phyloP scores from a whole-genome alignment of 345 rosid species.

The Hypericum androsaemum region DNA sequence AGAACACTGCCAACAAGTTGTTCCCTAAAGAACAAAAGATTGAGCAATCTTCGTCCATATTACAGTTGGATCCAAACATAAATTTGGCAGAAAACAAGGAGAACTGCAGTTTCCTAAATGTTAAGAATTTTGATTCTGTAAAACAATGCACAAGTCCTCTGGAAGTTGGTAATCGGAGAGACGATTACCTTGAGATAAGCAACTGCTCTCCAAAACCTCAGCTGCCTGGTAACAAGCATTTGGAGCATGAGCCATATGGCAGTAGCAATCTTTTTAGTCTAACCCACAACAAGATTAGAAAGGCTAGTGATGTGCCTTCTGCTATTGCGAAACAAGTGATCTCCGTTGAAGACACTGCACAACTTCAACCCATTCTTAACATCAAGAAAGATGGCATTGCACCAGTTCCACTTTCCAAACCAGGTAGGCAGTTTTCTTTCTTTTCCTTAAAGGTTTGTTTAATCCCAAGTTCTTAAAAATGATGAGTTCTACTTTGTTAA shows the following conservation, averaged over 20 bases:
- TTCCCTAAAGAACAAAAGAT: constrained; percentile 13
- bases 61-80: constrained; percentile 22
- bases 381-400: constrained; percentile 37
- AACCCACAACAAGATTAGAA: constrained; percentile 11
- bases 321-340: constrained; percentile 23
- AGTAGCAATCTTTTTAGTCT: constrained; percentile 10
- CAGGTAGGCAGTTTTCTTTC: constrained; percentile 30
- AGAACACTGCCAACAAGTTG: constrained; percentile 12
- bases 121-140: constrained; percentile 2
- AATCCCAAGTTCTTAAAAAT: background rate
- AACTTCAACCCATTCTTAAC: constrained; percentile 31
- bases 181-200: constrained; percentile 4
- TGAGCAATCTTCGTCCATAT: constrained; percentile 12
- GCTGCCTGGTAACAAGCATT: constrained; percentile 14
- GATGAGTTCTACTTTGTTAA: background rate
- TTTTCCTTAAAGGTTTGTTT: no score
- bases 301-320: constrained; percentile 13
- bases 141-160: constrained; percentile 3
- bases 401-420: constrained; percentile 24
- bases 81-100: constrained; percentile 17
- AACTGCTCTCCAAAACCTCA: constrained; percentile 18
- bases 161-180: constrained; percentile 5
- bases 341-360: constrained; percentile 14
- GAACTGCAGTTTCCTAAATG: constrained; percentile 9
- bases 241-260: constrained; percentile 5